These are phyloP conservation scores for Aspergillus ruber DNA, from an alignment of 2,329 filamentous ascomycete species.

Conservation along the genomic window DNA sequence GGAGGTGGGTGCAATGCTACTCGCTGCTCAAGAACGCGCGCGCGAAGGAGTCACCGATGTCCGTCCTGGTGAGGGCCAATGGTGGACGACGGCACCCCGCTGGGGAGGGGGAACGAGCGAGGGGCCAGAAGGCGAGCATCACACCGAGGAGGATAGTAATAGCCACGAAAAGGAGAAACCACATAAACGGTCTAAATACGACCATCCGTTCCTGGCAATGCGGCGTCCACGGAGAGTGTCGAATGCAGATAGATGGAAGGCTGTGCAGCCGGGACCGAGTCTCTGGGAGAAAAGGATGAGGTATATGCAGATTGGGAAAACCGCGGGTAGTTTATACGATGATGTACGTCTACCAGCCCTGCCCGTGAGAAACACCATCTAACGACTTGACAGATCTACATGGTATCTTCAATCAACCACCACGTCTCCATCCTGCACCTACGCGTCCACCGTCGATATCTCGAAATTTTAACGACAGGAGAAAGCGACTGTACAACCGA, in stretches of 20 bases:
- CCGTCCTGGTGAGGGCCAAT: conserved; percentile 50
- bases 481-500: conserved; percentile 19
- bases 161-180: conserved; percentile 21
- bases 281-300: conserved; percentile 52
- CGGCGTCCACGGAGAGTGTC: conserved; percentile 37
- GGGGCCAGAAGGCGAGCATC: conserved; percentile 28
- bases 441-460: conserved; percentile 50
- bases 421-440: conserved; percentile 56
- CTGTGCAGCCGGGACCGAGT: conserved; percentile 44
- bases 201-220: conserved; percentile 26
- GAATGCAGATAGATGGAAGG: conserved; percentile 48
- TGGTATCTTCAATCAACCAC: conserved; percentile 57
- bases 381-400: conserved; percentile 45
- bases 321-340: conserved; percentile 41
- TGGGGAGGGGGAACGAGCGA: conserved; percentile 48
- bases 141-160: conserved; percentile 21
- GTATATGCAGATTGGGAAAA: conserved; percentile 53
- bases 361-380: conserved; percentile 1
- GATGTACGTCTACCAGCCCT: conserved; percentile 43
- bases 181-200: conserved; percentile 34
- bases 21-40: conserved; percentile 55
- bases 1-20: conserved; percentile 52
- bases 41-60: conserved; percentile 48
- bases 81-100: conserved; percentile 53
- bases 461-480: conserved; percentile 49